Evolutionary conservation across 2,329 filamentous ascomycete species (phyloP).

Genomic region (Cladosporium sp.): DNA sequence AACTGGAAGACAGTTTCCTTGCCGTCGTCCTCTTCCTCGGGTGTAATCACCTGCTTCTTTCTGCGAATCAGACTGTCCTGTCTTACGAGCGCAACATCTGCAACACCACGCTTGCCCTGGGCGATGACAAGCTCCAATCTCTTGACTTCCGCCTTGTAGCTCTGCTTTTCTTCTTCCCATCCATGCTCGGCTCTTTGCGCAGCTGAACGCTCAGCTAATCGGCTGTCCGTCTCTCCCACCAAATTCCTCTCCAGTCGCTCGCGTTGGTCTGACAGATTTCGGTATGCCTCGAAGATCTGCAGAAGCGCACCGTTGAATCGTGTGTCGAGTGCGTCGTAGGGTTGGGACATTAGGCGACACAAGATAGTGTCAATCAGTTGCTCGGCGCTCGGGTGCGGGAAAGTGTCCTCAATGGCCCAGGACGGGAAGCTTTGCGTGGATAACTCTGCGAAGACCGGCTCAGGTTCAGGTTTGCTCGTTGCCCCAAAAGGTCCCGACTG

Average conservation of each 20-base stretch:
- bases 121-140: constrained; percentile 49
- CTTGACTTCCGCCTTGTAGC: constrained; percentile 46
- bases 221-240: constrained; percentile 32
- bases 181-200: constrained; percentile 36
- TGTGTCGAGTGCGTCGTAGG: constrained; percentile 33
- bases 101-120: constrained; percentile 43
- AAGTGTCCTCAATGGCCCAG: constrained; percentile 33
- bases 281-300: constrained; percentile 47
- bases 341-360: constrained; percentile 35
- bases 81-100: constrained; percentile 45
- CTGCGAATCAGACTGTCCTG: constrained; percentile 44
- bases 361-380: constrained; percentile 36
- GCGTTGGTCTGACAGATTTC: constrained; percentile 41
- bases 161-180: constrained; percentile 39
- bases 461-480: constrained; percentile 23
- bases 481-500: constrained; percentile 30
- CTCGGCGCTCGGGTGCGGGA: constrained; percentile 33
- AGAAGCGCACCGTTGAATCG: constrained; percentile 44
- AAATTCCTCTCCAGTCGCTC: constrained; percentile 34
- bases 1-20: constrained; percentile 40
- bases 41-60: constrained; percentile 28
- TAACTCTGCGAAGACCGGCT: constrained; percentile 28
- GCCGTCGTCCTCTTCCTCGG: constrained; percentile 26
- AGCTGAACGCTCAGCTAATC: constrained; percentile 26
- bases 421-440: constrained; percentile 29